Percentiles rank a stretch among this genome's conserved stretches.
phyloP scores from a whole-genome alignment of 352 stramenopile genomes.

The Globisporangium nagaii region DNA sequence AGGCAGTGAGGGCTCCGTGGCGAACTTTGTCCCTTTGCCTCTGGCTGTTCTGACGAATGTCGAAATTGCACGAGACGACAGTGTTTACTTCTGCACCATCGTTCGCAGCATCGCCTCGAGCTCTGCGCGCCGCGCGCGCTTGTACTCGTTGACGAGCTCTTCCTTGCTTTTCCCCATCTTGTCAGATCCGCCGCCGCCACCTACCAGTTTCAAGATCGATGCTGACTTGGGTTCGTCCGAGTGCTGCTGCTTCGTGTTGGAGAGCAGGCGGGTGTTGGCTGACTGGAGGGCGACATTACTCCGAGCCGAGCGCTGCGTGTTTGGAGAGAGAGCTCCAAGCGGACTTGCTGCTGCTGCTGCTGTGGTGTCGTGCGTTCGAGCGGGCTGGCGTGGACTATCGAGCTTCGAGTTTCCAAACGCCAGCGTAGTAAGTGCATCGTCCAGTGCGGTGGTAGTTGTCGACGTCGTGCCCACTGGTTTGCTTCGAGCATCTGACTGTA shows the following conservation, averaged over 20 bases:
- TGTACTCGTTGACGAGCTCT: slow-evolving; percentile 60
- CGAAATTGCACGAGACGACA: neutral
- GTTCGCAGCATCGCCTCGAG: slow-evolving; percentile 64
- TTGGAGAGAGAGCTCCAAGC: neutral
- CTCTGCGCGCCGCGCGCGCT: slow-evolving; percentile 48
- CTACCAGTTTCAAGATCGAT: slow-evolving; percentile 66
- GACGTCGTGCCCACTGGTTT: neutral
- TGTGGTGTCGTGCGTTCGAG: neutral
- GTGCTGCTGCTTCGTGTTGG: neutral
- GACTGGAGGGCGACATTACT: neutral
- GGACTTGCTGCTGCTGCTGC: neutral
- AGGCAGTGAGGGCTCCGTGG: no score
- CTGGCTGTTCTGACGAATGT: no score
- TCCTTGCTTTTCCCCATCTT: slow-evolving; percentile 39
- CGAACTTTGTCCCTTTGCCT: no score
- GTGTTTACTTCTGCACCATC: slow-evolving; percentile 43
- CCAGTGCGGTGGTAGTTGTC: no score
- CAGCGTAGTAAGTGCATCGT: slow-evolving; percentile 8
- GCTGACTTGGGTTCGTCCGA: slow-evolving; percentile 20
- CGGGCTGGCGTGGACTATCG: slow-evolving; percentile 4
- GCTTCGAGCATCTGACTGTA: no score
- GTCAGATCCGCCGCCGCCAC: slow-evolving; percentile 20
- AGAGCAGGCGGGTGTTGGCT: slow-evolving; percentile 1
- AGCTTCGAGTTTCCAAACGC: neutral
- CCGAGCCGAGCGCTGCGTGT: neutral